phyloP scores from a whole-genome alignment of 2,329 filamentous ascomycete genomes.

The Alternaria sp. region DNA sequence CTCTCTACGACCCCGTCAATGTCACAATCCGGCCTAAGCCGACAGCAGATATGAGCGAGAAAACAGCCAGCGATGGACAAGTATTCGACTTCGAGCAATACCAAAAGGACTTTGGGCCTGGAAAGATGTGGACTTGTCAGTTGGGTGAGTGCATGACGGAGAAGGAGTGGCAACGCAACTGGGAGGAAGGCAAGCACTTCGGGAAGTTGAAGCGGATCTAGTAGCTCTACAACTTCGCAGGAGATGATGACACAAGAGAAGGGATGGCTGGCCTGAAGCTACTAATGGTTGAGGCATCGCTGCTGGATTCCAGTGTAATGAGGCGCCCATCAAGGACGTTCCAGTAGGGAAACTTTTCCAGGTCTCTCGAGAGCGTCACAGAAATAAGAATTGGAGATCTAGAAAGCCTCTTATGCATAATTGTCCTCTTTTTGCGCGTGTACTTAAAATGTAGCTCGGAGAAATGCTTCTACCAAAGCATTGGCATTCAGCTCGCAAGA shows the following conservation, averaged over 20 bases:
- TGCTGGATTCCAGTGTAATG: not conserved
- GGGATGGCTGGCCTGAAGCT: accelerated
- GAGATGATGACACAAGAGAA: not conserved
- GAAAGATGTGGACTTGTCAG: not conserved
- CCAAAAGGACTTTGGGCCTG: not conserved
- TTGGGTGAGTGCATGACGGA: not conserved
- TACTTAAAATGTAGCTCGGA: no score
- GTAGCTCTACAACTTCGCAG: not conserved
- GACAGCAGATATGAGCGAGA: not conserved
- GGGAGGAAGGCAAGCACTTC: not conserved
- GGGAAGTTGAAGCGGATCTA: not conserved
- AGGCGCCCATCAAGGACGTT: not conserved
- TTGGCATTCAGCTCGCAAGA: not conserved
- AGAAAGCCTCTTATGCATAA: not conserved
- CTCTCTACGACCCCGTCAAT: no score
- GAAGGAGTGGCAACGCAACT: not conserved
- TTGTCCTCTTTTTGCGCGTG: not conserved
- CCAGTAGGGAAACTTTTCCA: not conserved
- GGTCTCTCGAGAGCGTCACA: not conserved
- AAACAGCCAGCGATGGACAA: not conserved
- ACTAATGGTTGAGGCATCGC: not conserved
- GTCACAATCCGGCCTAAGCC: not conserved
- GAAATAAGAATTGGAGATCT: not conserved
- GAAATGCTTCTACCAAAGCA: not conserved
- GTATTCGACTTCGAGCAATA: not conserved